These are phyloP conservation scores for Austroboletus niveus DNA, from an alignment of 1,284 basidiomycete genomes.

Conservation along the genomic window DNA sequence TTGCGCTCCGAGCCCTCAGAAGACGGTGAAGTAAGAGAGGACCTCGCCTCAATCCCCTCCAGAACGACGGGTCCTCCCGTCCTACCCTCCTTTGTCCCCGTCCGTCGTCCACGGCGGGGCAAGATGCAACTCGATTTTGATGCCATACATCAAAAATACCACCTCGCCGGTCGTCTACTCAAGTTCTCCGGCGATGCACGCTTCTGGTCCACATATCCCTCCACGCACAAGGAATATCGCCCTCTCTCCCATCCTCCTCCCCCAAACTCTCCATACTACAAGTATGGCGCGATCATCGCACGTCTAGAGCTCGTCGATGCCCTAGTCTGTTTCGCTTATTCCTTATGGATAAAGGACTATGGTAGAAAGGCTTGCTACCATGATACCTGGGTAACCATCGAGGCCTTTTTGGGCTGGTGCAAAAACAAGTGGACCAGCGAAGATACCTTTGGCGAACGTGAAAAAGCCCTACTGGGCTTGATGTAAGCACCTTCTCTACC, in stretches of 20 bases:
- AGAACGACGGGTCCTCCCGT: constrained; percentile 33
- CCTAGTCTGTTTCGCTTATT: constrained; percentile 70
- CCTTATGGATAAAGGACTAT: constrained; percentile 69
- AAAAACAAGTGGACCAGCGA: constrained; percentile 65
- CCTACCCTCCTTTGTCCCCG: constrained; percentile 50
- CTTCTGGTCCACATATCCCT: constrained; percentile 67
- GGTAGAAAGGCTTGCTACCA: constrained; percentile 47
- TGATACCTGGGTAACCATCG: constrained; percentile 62
- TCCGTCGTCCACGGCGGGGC: constrained; percentile 63
- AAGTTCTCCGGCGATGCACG: constrained; percentile 76
- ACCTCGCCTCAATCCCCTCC: constrained; percentile 27
- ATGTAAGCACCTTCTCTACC: constrained; percentile 52
- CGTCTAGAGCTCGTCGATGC: constrained; percentile 74
- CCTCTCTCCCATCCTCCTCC: constrained; percentile 61
- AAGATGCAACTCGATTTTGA: constrained; percentile 47
- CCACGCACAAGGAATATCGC: constrained; percentile 59
- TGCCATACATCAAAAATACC: constrained; percentile 61
- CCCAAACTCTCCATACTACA: constrained; percentile 64
- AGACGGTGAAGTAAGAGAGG: constrained; percentile 56
- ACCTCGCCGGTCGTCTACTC: constrained; percentile 59
- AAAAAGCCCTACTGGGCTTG: constrained; percentile 71
- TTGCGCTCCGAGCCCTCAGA: constrained; percentile 52
- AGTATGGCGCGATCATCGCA: constrained; percentile 65
- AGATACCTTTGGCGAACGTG: constrained; percentile 60
- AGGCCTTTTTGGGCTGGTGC: constrained; percentile 62